Evolutionary conservation across 2,329 filamentous ascomycete species (phyloP), one percentile per base, ranked within the genome.

Genomic region (Neophaeococcomyces aloes): DNA sequence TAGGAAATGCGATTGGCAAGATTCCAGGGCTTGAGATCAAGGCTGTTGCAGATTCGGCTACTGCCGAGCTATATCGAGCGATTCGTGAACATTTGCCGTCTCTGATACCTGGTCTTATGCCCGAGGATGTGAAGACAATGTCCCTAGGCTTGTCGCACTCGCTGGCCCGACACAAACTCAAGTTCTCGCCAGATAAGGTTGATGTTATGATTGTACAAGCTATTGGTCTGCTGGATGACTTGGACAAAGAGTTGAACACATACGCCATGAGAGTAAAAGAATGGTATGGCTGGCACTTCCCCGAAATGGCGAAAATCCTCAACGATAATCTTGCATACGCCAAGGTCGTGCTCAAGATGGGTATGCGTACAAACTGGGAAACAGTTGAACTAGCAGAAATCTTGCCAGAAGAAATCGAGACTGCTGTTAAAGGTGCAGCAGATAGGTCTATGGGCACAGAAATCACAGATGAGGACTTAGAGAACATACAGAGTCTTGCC

Each of bases 241-340:
- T 98, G 49, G 91, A 98, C 72, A 98, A 98, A 75, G 91, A 98
- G 68, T 74, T 98, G 52, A 98, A 98, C 72, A 91, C 86, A 57
- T 96, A 95, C 62, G 89, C 91, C 53, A 98, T 98, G 91, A 78
- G 91, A 65, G 87, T 95, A 50, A 96, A 96, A 79, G 91, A 98
- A 67, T 98, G 91, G 91, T 98, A 98, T 63, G 91, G 91, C 59
- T 98, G 91, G 91, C 91, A 96, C 68, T 98, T 96, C 72, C 91
- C 91, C 31, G 91, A 98, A 71, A 80, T 98, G 75, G 88, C 86
- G 60, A 89, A 88, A 69, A 94, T 96, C 60, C 75, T 95, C 56
- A 93, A 93, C 65, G 91, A 98, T 74, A 98, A 98, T 68, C 71
- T 94, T 50, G 88, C 88, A 53, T 98, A 94, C 63, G 81, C 88